Percentiles rank a stretch among this genome's conserved stretches.
Conservation (phyloP, 345 rosid genomes). For the Carallia pectinifolia region DNA sequence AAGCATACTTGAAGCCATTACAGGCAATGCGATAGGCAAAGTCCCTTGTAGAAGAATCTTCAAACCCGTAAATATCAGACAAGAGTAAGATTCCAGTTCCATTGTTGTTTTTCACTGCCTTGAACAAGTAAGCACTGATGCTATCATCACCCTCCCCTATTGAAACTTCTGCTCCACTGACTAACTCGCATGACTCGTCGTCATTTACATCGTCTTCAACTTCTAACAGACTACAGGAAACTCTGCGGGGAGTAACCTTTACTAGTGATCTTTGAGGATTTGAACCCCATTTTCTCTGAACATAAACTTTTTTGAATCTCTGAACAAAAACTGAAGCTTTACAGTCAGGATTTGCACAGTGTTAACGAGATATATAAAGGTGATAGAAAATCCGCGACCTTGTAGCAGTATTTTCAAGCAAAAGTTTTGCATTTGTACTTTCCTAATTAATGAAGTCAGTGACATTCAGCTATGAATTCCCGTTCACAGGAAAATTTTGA, state of each 20-base stretch:
- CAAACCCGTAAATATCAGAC: slow-evolving; percentile 76
- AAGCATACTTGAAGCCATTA: slow-evolving; percentile 76
- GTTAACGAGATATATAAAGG: not conserved
- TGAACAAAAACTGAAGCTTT: slow-evolving; percentile 54
- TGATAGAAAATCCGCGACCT: not conserved
- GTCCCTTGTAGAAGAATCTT: slow-evolving; percentile 76
- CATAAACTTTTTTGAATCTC: slow-evolving; percentile 23
- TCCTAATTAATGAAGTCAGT: not conserved
- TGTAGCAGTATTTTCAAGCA: not conserved
- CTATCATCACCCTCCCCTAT: slow-evolving; percentile 52
- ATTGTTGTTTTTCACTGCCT: slow-evolving; percentile 83
- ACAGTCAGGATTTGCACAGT: slow-evolving; percentile 29
- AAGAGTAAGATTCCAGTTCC: slow-evolving; percentile 66
- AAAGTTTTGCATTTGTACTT: not conserved
- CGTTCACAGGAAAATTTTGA: too few species aligned
- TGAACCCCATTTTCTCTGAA: slow-evolving; percentile 41
- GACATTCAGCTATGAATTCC: too few species aligned
- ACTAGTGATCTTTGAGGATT: slow-evolving; percentile 18
- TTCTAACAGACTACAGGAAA: slow-evolving; percentile 33
- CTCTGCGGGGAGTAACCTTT: slow-evolving; percentile 10
- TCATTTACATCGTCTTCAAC: slow-evolving; percentile 36
- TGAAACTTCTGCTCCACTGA: slow-evolving; percentile 61
- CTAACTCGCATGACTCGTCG: slow-evolving; percentile 79
- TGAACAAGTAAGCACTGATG: slow-evolving; percentile 64
- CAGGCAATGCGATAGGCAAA: slow-evolving; percentile 90